Conservation (phyloP, 2,329 filamentous ascomycete species). For the Talaromyces sp. region DNA sequence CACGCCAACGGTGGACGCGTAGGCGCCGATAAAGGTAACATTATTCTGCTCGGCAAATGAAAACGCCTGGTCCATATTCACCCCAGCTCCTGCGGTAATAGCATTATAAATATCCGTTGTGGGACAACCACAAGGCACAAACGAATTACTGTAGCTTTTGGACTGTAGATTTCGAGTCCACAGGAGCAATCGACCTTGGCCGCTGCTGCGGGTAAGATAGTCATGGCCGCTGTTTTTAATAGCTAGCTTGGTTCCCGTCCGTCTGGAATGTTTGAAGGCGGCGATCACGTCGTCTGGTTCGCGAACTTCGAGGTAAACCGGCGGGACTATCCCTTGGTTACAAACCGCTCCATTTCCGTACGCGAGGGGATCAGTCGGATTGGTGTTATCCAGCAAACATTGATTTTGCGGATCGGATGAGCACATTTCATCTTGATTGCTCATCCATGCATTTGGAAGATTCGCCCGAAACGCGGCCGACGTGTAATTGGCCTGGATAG, state of each 20-base stretch:
- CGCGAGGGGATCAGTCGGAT: not conserved
- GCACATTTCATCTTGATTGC: slow-evolving; percentile 1
- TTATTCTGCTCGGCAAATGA: slow-evolving; percentile 37
- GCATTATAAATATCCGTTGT: not conserved
- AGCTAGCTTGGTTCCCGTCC: not conserved
- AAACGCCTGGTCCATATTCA: not conserved
- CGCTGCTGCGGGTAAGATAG: slow-evolving; percentile 1
- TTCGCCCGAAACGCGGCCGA: not conserved
- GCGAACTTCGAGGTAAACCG: not conserved
- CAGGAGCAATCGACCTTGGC: not conserved
- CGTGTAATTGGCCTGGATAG: not conserved
- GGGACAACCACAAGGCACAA: not conserved
- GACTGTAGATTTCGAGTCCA: not conserved
- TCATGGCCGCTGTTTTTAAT: slow-evolving; percentile 16
- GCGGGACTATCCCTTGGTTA: not conserved
- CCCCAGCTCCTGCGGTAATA: not conserved
- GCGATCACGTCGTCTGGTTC: not conserved
- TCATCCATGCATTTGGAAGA: slow-evolving; percentile 4
- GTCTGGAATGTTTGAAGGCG: not conserved
- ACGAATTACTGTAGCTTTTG: not conserved
- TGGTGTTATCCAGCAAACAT: slow-evolving; percentile 1
- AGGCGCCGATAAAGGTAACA: slow-evolving; percentile 54
- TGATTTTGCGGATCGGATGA: not conserved
- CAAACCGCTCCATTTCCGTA: not conserved
- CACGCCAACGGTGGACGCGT: slow-evolving; percentile 51